phyloP scores from a whole-genome alignment of 495 filamentous ascomycete genomes.

The Daldinia decipiens region DNA sequence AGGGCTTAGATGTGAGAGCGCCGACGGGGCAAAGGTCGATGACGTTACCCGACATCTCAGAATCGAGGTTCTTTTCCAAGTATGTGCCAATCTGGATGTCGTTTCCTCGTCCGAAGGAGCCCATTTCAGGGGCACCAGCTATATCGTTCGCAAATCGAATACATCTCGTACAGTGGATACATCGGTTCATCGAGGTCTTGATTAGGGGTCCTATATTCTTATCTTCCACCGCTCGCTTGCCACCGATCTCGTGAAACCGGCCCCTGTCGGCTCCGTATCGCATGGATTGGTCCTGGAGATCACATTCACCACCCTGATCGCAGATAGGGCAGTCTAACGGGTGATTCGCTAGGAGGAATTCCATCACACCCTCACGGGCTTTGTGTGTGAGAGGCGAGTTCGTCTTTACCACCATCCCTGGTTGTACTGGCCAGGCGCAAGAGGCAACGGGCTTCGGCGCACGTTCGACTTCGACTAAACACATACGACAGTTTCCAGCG shows the following conservation, averaged over 20 bases:
- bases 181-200: slow-evolving; percentile 99
- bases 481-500: slow-evolving; percentile 99
- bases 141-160: slow-evolving; percentile 98
- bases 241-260: slow-evolving; percentile 92
- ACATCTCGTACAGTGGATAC: slow-evolving; percentile 98
- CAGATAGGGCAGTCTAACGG: slow-evolving; percentile 98
- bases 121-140: slow-evolving; percentile 93
- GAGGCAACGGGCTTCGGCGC: slow-evolving; percentile 97
- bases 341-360: slow-evolving; percentile 96
- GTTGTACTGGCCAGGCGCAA: slow-evolving; percentile 98
- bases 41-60: slow-evolving; percentile 95
- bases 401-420: slow-evolving; percentile 99
- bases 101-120: slow-evolving; percentile 93
- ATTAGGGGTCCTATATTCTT: slow-evolving; percentile 99
- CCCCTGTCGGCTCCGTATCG: slow-evolving; percentile 95
- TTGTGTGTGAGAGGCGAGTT: slow-evolving; percentile 96
- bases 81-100: slow-evolving; percentile 98
- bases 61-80: slow-evolving; percentile 87
- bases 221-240: slow-evolving; percentile 97
- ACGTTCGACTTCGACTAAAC: slow-evolving; percentile 95
- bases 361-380: slow-evolving; percentile 98
- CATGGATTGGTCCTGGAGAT: slow-evolving; percentile 99
- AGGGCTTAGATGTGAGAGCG: slow-evolving; percentile 94
- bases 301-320: slow-evolving; percentile 98
- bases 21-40: slow-evolving; percentile 98